Conservation (phyloP, 2,329 filamentous ascomycete species). For the Rosellinia necatrix region DNA sequence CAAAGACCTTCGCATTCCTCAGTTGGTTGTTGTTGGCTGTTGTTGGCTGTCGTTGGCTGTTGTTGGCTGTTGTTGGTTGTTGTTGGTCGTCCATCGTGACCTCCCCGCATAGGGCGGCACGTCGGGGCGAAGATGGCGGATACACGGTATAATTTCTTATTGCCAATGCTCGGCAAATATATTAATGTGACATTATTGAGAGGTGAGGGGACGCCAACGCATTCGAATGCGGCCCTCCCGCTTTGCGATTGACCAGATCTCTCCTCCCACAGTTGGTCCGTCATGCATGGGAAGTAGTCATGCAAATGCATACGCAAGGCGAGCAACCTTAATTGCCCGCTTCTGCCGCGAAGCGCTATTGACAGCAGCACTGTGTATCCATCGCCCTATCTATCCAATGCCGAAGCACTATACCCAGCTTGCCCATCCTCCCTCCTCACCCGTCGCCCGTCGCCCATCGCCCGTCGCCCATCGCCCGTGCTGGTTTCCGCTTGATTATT, state of each 20-base stretch:
- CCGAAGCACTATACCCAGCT: neutral
- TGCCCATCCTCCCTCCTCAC: neutral
- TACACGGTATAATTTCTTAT: conserved; percentile 13
- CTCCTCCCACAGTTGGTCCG: conserved; percentile 11
- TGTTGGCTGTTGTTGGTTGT: too few relatives aligned
- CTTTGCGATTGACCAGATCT: conserved; percentile 14
- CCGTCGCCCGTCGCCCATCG: neutral
- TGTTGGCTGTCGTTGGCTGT: too few relatives aligned
- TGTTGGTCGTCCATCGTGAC: neutral
- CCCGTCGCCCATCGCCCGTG: neutral
- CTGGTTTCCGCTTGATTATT: conserved; percentile 2
- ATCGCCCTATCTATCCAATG: too few relatives aligned
- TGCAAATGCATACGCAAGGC: conserved; percentile 28
- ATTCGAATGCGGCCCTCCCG: neutral
- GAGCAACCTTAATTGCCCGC: conserved; percentile 27
- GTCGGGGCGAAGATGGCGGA: conserved; percentile 25
- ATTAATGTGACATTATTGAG: conserved; percentile 23
- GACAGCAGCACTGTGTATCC: conserved; percentile 15
- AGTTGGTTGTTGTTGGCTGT: too few relatives aligned
- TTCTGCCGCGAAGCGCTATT: conserved; percentile 16
- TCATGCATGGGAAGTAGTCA: conserved; percentile 18
- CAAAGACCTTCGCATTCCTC: too few relatives aligned
- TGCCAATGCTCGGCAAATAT: conserved; percentile 24
- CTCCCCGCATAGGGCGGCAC: conserved; percentile 21
- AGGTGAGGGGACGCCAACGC: conserved; percentile 8